Evolutionary conservation across 2,329 filamentous ascomycete genomes (phyloP), one percentile per base, ranked within the genome.

Genomic region (Pseudophaeomoniella oleicola): DNA sequence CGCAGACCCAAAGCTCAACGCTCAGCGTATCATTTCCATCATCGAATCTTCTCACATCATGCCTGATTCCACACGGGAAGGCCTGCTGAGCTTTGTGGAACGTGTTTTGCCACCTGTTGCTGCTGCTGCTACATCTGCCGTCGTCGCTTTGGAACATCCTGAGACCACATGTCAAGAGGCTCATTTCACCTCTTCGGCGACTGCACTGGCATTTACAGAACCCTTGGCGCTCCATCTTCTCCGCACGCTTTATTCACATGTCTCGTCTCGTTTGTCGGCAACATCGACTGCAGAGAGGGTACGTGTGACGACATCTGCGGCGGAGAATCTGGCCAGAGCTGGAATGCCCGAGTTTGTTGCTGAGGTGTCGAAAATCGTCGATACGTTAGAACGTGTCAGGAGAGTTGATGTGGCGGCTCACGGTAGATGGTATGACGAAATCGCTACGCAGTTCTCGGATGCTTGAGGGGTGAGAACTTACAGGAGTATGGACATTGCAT

Each of bases 301-400:
- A 11, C 60, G 69, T 10, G 66, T 66, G 6, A 72, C 70, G 0
- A 71, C 64, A 19, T 69, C 66, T 1, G 74, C 75, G 5, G 71
- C 64, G 10, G 72, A 77, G 42, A 66, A 66, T 5, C 57, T 79
- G 30, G 71, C 73, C 4, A 63, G 64, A 2, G 70, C 67, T 11
- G 75, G 75, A 3, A 66, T 79, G 53, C 67, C 71, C 1, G 75
- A 79, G 45, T 77, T 78, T 46, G 66, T 74, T 6, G 62, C 54
- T 16, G 69, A 74, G 40, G 70, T 78, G 14, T 67, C 69, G 2
- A 65, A 67, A 30, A 59, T 78, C 33, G 72, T 75, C 12, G 72
- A 77, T 17, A 59, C 66, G 42, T 48, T 79, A 37, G 63, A 67
- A 42, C 66, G 67, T 45, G 58, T 78, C 4, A 63, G 69, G 30